phyloP scores from a whole-genome alignment of 352 stramenopile genomes.

The Pythium grandisporangium region DNA sequence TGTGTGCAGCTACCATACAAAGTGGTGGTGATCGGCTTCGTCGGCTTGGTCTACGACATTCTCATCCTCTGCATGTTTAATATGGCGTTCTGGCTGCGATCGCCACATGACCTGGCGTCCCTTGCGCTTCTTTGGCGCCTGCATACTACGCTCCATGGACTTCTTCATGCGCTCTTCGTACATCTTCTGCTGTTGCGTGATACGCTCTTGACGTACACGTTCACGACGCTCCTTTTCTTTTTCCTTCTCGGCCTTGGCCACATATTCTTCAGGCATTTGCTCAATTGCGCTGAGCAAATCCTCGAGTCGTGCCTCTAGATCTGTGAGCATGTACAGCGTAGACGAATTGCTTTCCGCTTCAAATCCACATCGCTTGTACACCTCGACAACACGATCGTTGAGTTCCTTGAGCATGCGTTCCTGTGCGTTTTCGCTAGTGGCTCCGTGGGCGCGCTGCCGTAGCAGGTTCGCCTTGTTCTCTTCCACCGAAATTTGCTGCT shows the following conservation, averaged over 20 bases:
- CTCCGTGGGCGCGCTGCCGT: slow-evolving; percentile 45
- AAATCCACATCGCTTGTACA: slow-evolving; percentile 92
- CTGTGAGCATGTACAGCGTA: slow-evolving; percentile 91
- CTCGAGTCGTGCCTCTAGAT: slow-evolving; percentile 88
- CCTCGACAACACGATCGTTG: slow-evolving; percentile 78
- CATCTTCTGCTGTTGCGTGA: slow-evolving; percentile 89
- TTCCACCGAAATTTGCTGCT: slow-evolving; percentile 82
- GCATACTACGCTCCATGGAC: slow-evolving; percentile 90
- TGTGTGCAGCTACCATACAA: no score
- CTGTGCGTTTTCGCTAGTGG: slow-evolving; percentile 79
- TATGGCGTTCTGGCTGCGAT: slow-evolving; percentile 71
- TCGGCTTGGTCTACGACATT: slow-evolving; percentile 76
- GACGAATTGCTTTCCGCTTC: slow-evolving; percentile 88
- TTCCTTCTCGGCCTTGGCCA: slow-evolving; percentile 90
- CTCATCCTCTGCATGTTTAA: slow-evolving; percentile 69
- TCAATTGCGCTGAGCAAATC: slow-evolving; percentile 87
- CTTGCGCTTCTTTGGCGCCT: slow-evolving; percentile 90
- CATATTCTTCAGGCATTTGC: slow-evolving; percentile 92
- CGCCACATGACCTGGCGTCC: slow-evolving; percentile 91
- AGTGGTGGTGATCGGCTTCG: slow-evolving; percentile 78
- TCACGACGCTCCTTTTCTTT: slow-evolving; percentile 93
- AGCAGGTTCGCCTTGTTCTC: slow-evolving; percentile 79
- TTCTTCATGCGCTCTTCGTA: slow-evolving; percentile 93
- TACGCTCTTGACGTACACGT: slow-evolving; percentile 86
- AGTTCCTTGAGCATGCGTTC: slow-evolving; percentile 87